Base-by-base conservation (phyloP, 129 eudicot genomes). In the Escallonia herrerae region DNA sequence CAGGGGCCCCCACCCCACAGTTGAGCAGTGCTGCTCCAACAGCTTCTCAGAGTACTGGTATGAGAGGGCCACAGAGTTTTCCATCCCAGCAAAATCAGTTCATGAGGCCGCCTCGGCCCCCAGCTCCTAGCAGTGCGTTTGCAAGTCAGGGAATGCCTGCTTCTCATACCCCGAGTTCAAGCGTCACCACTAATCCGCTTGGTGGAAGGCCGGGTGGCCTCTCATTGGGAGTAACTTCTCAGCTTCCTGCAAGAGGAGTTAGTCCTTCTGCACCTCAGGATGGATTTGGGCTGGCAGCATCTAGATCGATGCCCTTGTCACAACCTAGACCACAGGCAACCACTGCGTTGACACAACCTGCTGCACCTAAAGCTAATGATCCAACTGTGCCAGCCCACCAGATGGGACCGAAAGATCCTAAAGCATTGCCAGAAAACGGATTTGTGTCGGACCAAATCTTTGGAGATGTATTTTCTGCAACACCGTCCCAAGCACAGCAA, bases 401-500 rank as follows among this genome's bases (percentile, higher is more conserved):
- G 72, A 56, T 58, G 56, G 79, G 55, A 64, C 62, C 74, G 59
- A 78, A 75, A 64, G 86, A 77, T 74, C 39, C 72, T 42, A 83
- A 62, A 60, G 55, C 70, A 51, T 57, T 56, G 58, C 56, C 86
- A 42, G 87, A 80, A 41, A 88, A 88, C 59, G 90, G 89, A 39
- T 72, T 66, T 72, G 65, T 73, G 15, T 65, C 86, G 2, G 78
- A 79, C 71, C 65, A 91, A 5, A 47, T 66, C 0, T 83, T 81
- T 74, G 95, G 86, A 75, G 90, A 81, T 66, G 81, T 69, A 33
- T 82, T 80, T 68, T 77, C 89, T 45, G 86, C 70, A 46, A 22
- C 77, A 55, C 14, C 86, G 42, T 57, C 79, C 42, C 84, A 74
- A 63, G 73, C 78, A 59, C 76, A 69, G 38, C 74, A 66, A 73